phyloP scores from a whole-genome alignment of 768 basidiomycete species.

The Ramaria rubella region DNA sequence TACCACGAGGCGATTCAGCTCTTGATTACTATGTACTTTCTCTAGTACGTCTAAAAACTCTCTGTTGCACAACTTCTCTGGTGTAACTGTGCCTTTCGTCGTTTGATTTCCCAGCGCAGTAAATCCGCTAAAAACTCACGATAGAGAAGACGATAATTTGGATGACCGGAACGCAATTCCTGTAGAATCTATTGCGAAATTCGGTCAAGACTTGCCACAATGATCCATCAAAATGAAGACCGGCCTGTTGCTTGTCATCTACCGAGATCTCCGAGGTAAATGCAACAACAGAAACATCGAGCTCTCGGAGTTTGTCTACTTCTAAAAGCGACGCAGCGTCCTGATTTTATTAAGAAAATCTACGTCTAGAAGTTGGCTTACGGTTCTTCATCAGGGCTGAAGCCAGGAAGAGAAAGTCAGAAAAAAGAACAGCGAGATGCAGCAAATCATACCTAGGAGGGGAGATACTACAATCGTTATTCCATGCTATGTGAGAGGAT shows the following conservation, averaged over 20 bases:
- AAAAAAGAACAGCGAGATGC: neutral
- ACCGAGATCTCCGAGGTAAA: conserved; percentile 59
- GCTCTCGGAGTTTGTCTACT: conserved; percentile 49
- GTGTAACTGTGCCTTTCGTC: conserved; percentile 48
- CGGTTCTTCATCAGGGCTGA: conserved; percentile 80
- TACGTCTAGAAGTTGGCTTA: conserved; percentile 27
- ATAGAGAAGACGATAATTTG: conserved; percentile 59
- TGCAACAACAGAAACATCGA: conserved; percentile 51
- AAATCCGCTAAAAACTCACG: conserved; percentile 36
- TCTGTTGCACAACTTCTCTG: conserved; percentile 57
- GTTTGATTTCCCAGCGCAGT: neutral
- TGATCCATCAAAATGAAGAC: neutral
- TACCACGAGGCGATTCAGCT: conserved; percentile 68
- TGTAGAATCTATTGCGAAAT: conserved; percentile 42
- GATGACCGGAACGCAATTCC: conserved; percentile 55
- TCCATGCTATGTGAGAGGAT: conserved; percentile 40
- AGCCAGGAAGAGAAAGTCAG: neutral
- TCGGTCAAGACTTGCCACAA: neutral
- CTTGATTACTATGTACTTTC: conserved; percentile 43
- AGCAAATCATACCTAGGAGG: conserved; percentile 60
- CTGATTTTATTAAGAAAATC: neutral
- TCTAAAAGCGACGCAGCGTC: conserved; percentile 34
- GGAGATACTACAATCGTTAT: conserved; percentile 74
- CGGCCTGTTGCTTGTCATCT: conserved; percentile 50
- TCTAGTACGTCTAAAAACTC: conserved; percentile 50